Percentiles rank a stretch among this genome's conserved stretches.
These are phyloP conservation scores for Trichoderma sp. DNA, from an alignment of 2,329 filamentous ascomycete genomes.

Conservation along the genomic window DNA sequence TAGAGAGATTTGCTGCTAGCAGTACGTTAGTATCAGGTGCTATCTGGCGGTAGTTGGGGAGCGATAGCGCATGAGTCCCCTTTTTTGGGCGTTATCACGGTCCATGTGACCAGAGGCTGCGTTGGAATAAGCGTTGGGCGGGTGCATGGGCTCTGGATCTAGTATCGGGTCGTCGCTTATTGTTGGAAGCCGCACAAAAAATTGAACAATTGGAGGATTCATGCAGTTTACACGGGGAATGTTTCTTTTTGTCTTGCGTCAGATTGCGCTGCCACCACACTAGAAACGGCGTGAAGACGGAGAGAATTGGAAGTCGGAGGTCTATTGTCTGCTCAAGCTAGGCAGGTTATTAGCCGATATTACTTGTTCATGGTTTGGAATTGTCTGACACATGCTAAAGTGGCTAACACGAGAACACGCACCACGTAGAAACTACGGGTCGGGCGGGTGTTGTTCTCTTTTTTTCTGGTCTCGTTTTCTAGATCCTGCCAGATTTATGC, in stretches of 20 bases:
- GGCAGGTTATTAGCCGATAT: background rate
- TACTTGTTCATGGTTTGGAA: background rate
- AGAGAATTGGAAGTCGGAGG: background rate
- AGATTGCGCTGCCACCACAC: background rate
- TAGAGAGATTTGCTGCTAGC: background rate
- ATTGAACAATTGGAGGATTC: background rate
- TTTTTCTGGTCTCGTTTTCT: background rate
- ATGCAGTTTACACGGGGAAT: background rate
- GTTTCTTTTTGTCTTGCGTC: background rate
- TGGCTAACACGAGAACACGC: background rate
- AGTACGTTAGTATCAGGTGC: too few species aligned
- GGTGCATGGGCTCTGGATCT: background rate
- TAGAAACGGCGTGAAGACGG: background rate
- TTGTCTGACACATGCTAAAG: constrained; percentile 4
- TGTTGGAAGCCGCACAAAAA: background rate
- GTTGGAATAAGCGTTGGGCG: background rate
- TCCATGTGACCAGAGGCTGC: constrained; percentile 2
- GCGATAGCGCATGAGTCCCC: background rate
- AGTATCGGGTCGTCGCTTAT: constrained; percentile 17
- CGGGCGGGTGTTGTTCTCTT: background rate
- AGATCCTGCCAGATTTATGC: constrained; percentile 7
- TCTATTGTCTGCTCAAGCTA: too few species aligned
- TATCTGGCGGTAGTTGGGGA: background rate
- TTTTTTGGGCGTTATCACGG: background rate
- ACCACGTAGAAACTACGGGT: background rate